Conservation (phyloP, 306 rosid genomes). For the Vicia sativa region DNA sequence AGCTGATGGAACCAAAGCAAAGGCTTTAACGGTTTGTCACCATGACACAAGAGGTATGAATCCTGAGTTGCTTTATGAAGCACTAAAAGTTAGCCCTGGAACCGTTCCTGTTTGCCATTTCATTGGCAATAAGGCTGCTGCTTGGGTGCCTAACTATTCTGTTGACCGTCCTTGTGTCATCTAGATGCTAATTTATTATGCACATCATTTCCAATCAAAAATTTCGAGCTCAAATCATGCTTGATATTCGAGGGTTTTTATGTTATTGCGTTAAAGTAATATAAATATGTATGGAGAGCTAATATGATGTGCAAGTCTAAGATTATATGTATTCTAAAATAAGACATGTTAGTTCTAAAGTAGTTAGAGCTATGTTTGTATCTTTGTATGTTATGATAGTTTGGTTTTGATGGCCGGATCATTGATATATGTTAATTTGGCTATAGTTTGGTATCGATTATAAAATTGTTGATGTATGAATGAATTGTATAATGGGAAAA, state of each 20-base stretch:
- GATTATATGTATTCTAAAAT: background rate
- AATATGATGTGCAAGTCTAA: background rate
- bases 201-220: background rate
- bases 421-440: no score
- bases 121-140: constrained; percentile 13
- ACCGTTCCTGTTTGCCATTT: background rate
- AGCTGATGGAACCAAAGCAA: background rate
- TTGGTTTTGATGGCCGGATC: background rate
- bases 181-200: background rate
- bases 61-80: background rate
- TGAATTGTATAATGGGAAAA: no score
- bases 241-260: background rate
- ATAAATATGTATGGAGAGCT: background rate
- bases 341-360: background rate
- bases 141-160: background rate
- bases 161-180: background rate
- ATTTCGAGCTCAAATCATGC: background rate
- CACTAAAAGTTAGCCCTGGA: constrained; percentile 26
- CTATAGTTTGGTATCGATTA: no score
- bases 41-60: constrained; percentile 35
- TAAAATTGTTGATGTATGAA: no score
- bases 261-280: background rate
- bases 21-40: constrained; percentile 29
- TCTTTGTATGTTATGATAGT: background rate
- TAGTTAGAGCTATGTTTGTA: background rate